A percentile compares a stretch with the other conserved stretches of the same genome.
phyloP scores from a whole-genome alignment of 2,329 filamentous ascomycete genomes.

The Coleophoma eucalyptorum region DNA sequence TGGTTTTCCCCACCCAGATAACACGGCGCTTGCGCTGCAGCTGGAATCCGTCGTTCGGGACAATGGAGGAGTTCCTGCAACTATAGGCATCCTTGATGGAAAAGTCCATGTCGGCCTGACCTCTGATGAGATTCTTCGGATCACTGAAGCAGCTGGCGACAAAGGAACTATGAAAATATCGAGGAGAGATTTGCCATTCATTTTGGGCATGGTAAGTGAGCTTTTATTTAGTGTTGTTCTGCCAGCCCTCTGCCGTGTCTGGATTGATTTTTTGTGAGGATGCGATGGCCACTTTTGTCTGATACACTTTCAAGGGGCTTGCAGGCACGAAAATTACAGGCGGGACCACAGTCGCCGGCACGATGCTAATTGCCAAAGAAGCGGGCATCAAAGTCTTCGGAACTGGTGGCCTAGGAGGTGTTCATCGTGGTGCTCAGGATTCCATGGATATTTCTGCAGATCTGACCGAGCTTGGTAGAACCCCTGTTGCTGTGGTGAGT shows the following conservation, averaged over 20 bases:
- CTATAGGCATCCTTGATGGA: constrained; percentile 83
- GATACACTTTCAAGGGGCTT: constrained; percentile 45
- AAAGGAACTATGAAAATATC: constrained; percentile 77
- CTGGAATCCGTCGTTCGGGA: constrained; percentile 78
- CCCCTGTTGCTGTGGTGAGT: constrained; percentile 81
- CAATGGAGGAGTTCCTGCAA: constrained; percentile 82
- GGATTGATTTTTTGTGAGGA: not conserved
- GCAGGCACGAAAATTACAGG: constrained; percentile 70
- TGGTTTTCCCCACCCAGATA: constrained; percentile 73
- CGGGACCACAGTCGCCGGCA: constrained; percentile 90
- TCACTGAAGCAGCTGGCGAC: constrained; percentile 62
- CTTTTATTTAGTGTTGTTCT: not conserved
- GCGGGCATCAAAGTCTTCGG: constrained; percentile 92
- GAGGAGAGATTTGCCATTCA: constrained; percentile 78
- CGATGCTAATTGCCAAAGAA: constrained; percentile 82
- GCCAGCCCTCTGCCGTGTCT: not conserved
- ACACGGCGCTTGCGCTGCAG: constrained; percentile 67
- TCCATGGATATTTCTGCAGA: constrained; percentile 95
- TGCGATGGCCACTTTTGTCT: not conserved
- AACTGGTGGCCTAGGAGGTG: constrained; percentile 90
- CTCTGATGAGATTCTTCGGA: constrained; percentile 66
- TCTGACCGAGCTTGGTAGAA: constrained; percentile 87
- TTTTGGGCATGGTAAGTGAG: constrained; percentile 68
- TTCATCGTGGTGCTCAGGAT: constrained; percentile 82
- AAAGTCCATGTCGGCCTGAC: constrained; percentile 76